A percentile compares a stretch with the other conserved stretches of the same genome.
Evolutionary conservation across 805 yeast species (phyloP).

Genomic region (Starmera dryadoides): DNA sequence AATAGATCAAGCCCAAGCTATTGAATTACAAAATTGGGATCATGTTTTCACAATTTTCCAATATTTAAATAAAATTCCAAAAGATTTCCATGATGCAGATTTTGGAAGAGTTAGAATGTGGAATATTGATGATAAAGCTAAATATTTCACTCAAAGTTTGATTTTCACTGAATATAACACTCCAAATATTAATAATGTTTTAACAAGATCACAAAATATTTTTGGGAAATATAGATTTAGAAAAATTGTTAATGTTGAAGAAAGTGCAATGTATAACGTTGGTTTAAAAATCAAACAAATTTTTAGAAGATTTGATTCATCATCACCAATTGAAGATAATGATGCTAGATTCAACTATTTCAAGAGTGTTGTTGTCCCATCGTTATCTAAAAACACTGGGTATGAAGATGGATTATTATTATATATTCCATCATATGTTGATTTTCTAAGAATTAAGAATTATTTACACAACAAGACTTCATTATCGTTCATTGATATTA

Average conservation of each 20-base stretch:
- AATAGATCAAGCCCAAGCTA: slow-evolving; percentile 77
- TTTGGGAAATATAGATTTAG: slow-evolving; percentile 57
- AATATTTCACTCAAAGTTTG: slow-evolving; percentile 67
- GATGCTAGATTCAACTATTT: slow-evolving; percentile 80
- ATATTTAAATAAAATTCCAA: slow-evolving; percentile 71
- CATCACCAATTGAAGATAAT: slow-evolving; percentile 58
- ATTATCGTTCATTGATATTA: slow-evolving; percentile 59
- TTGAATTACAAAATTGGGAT: slow-evolving; percentile 91
- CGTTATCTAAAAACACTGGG: slow-evolving; percentile 50
- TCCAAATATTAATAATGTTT: slow-evolving; percentile 70
- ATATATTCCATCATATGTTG: slow-evolving; percentile 81
- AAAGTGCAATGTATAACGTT: slow-evolving; percentile 53
- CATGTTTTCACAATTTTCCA: slow-evolving; percentile 65
- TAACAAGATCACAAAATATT: slow-evolving; percentile 44
- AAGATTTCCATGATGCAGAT: slow-evolving; percentile 75
- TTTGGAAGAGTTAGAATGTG: slow-evolving; percentile 89
- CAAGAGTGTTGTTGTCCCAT: slow-evolving; percentile 65
- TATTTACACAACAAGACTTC: slow-evolving; percentile 50
- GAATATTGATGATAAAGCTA: slow-evolving; percentile 80
- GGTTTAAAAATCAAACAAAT: slow-evolving; percentile 63
- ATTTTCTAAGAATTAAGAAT: slow-evolving; percentile 72
- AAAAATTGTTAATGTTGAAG: slow-evolving; percentile 32
- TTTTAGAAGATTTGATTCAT: slow-evolving; percentile 62
- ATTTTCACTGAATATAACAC: slow-evolving; percentile 70
- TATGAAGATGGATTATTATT: slow-evolving; percentile 71